phyloP scores from a whole-genome alignment of 495 filamentous ascomycete species.

The Venustampulla echinocandica region DNA sequence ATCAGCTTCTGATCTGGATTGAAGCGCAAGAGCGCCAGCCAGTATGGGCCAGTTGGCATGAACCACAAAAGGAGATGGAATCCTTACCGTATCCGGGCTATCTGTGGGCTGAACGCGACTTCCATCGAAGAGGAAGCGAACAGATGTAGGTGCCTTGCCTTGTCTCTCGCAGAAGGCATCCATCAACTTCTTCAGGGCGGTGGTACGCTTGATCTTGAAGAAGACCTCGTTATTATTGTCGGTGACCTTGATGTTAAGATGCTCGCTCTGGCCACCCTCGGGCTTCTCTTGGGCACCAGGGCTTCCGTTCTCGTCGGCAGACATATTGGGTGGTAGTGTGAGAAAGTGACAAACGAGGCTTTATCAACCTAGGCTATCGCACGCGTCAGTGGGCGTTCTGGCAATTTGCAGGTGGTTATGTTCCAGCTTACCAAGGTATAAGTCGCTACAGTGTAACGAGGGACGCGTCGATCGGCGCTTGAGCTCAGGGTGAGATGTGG shows the following conservation, averaged over 20 bases:
- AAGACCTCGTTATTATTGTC: constrained; percentile 99
- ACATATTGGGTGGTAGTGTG: constrained; percentile 19
- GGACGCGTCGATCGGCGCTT: no score
- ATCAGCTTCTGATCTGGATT: constrained; percentile 5
- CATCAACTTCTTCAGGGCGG: constrained; percentile 95
- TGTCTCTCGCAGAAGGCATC: constrained; percentile 96
- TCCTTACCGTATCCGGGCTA: constrained; percentile 85
- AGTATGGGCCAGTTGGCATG: background rate
- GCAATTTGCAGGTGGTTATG: constrained; percentile 3
- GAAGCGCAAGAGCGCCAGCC: background rate
- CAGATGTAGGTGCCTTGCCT: constrained; percentile 74
- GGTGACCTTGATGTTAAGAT: constrained; percentile 99
- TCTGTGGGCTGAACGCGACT: constrained; percentile 81
- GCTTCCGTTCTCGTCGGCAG: constrained; percentile 42
- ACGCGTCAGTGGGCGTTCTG: constrained; percentile 4
- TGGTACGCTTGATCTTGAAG: constrained; percentile 99
- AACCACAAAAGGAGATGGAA: constrained; percentile 23
- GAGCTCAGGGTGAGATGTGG: no score
- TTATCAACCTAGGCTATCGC: constrained; percentile 20
- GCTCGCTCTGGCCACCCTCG: constrained; percentile 49
- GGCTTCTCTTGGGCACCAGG: constrained; percentile 52
- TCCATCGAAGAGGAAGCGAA: constrained; percentile 95
- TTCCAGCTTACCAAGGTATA: constrained; percentile 4
- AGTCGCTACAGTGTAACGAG: no score
- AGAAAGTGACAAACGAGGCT: constrained; percentile 6